Evolutionary conservation across 164 flowering plant genomes (phyloP), one percentile per base, ranked within the genome.

Genomic region (Annona cherimola): DNA sequence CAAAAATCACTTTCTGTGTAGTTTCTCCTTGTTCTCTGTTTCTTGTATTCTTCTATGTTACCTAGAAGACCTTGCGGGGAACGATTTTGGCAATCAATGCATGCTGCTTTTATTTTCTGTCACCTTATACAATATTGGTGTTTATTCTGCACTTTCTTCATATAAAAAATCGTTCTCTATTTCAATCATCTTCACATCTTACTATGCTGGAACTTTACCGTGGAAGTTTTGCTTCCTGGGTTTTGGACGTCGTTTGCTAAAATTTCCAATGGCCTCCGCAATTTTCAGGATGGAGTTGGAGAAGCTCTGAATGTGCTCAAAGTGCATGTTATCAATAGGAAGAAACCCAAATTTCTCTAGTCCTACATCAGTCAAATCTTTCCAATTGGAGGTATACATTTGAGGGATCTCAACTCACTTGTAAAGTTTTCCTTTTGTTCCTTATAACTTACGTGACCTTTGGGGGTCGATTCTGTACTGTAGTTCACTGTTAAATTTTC

Each of bases 281-380:
- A 68, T 20, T 71, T 76, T 75, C 87, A 88, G 94, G 88, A 89
- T 80, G 92, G 96, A 67, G 80, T 90, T 61, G 69, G 60, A 46
- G 84, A 86, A 81, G 91, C 96, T 70, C 83, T 89, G 66, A 86
- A 81, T 75, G 72, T 80, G 66, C 86, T 90, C 69, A 88, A 87
- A 79, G 81, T 86, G 74, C 83, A 83, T 71, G 71, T 85, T 26
- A 69, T 79, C 46, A 40, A 14, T 76, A n/a, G 39, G 4, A 45
- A 55, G 57, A 63, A 62, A 72, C 41, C 39, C 2, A 42, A 66
- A 35, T 11, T 9, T 8, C 57, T 50, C 57, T 50, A 9, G 57
- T 11, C 14, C 57, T 7, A 50, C 57, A 50, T 50, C 3, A 9
- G 14, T 50, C 14, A 3, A 50, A 50, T 9, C 57, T 16, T 50